Evolutionary conservation across 371 early-diverging fungal genomes (phyloP).

Genomic region (Lichtheimia corymbifera): DNA sequence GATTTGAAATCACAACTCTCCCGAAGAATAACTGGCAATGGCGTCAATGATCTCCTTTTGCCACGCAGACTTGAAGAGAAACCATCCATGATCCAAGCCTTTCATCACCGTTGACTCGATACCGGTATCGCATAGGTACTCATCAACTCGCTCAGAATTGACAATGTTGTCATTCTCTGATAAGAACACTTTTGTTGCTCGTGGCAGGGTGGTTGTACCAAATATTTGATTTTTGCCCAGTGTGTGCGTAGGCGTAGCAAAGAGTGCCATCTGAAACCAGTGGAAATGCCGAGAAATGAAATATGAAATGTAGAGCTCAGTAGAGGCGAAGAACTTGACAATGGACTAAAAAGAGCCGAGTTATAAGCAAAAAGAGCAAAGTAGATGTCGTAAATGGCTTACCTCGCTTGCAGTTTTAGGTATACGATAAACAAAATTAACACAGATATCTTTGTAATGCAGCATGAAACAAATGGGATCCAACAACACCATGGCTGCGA

Average conservation of each 20-base stretch:
- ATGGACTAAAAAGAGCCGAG: slow-evolving; percentile 32
- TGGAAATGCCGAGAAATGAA: slow-evolving; percentile 69
- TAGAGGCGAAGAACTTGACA: slow-evolving; percentile 67
- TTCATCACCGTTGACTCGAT: slow-evolving; percentile 49
- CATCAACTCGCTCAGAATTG: slow-evolving; percentile 41
- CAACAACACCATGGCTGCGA: slow-evolving; percentile 55
- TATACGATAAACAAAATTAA: slow-evolving; percentile 68
- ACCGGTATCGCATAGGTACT: slow-evolving; percentile 48
- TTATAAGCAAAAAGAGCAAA: background rate
- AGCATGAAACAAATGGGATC: slow-evolving; percentile 76
- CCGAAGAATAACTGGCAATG: slow-evolving; percentile 6
- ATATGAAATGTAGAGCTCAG: slow-evolving; percentile 68
- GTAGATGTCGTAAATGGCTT: background rate
- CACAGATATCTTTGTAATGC: slow-evolving; percentile 64
- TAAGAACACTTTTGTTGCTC: slow-evolving; percentile 40
- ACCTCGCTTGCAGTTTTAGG: slow-evolving; percentile 65
- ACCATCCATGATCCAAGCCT: slow-evolving; percentile 56
- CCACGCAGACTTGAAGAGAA: slow-evolving; percentile 49
- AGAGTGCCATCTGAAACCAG: slow-evolving; percentile 65
- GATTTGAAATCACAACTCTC: no score
- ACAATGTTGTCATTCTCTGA: slow-evolving; percentile 56
- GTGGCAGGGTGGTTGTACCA: slow-evolving; percentile 24
- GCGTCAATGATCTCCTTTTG: slow-evolving; percentile 33
- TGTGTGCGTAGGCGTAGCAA: slow-evolving; percentile 27
- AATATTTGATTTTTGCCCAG: slow-evolving; percentile 7